phyloP scores from a whole-genome alignment of 768 basidiomycete species.

The Russula sp. region DNA sequence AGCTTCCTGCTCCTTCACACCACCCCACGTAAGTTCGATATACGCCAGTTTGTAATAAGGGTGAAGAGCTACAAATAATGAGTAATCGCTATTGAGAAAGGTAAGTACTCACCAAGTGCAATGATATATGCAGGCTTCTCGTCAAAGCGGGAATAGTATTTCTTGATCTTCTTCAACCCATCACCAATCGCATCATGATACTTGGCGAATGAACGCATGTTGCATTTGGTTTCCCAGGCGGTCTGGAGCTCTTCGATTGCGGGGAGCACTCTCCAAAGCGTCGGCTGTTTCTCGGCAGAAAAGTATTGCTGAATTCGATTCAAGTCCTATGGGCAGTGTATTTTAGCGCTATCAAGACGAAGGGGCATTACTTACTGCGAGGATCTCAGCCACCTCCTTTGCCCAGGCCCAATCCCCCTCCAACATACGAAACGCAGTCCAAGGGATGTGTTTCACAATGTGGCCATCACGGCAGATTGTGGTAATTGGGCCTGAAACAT shows the following conservation, averaged over 20 bases:
- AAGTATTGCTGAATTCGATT: conserved; percentile 30
- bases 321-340: conserved; percentile 13
- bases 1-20: conserved; percentile 26
- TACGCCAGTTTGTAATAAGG: conserved; percentile 32
- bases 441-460: neutral
- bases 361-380: no score
- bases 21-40: conserved; percentile 28
- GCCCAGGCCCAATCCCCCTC: neutral
- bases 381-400: neutral
- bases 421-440: neutral
- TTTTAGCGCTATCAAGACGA: neutral
- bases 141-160: conserved; percentile 26
- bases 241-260: conserved; percentile 29
- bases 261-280: conserved; percentile 28
- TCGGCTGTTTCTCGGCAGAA: conserved; percentile 27
- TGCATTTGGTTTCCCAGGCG: conserved; percentile 28
- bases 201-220: conserved; percentile 4
- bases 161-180: conserved; percentile 26
- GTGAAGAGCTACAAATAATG: conserved; percentile 12
- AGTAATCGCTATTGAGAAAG: no score
- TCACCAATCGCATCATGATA: conserved; percentile 16
- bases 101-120: conserved; percentile 25
- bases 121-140: conserved; percentile 24
- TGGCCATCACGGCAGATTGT: neutral
- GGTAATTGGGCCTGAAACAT: neutral